Evolutionary conservation across 164 flowering plant species (phyloP).

Genomic region (Umbellularia californica): DNA sequence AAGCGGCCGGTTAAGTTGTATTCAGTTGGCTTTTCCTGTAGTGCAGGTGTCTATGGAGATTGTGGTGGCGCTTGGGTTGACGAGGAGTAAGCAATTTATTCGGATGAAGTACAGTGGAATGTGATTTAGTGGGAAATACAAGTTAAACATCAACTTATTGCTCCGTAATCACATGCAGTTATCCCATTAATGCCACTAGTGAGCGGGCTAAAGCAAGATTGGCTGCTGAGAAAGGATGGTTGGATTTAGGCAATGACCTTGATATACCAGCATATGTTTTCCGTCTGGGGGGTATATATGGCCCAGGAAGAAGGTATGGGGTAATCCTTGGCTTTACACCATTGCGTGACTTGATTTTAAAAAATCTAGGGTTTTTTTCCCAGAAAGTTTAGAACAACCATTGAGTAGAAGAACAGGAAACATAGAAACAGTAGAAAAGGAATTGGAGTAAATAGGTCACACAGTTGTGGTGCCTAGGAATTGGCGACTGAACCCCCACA

Average conservation of each 20-base stretch:
- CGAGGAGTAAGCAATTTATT: slow-evolving; percentile 65
- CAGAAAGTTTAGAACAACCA: no score
- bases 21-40: background rate
- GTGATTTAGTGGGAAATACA: slow-evolving; percentile 2
- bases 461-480: no score
- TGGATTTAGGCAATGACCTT: slow-evolving; percentile 48
- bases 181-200: slow-evolving; percentile 40
- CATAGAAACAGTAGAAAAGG: no score
- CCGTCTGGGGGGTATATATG: slow-evolving; percentile 95
- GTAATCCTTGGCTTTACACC: background rate
- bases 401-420: no score
- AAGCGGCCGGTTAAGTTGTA: background rate
- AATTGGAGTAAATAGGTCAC: no score
- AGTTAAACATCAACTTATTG: slow-evolving; percentile 9
- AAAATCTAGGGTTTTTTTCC: no score
- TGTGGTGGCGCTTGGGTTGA: slow-evolving; percentile 81
- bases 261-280: slow-evolving; percentile 50
- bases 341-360: no score
- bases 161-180: slow-evolving; percentile 36
- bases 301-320: slow-evolving; percentile 90
- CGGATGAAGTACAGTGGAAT: slow-evolving; percentile 11
- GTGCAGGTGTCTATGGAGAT: slow-evolving; percentile 90
- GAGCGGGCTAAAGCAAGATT: slow-evolving; percentile 56
- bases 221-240: slow-evolving; percentile 82
- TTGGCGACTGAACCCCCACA: no score